Conservation (phyloP, 345 rosid species). For the Turritis glabra region DNA sequence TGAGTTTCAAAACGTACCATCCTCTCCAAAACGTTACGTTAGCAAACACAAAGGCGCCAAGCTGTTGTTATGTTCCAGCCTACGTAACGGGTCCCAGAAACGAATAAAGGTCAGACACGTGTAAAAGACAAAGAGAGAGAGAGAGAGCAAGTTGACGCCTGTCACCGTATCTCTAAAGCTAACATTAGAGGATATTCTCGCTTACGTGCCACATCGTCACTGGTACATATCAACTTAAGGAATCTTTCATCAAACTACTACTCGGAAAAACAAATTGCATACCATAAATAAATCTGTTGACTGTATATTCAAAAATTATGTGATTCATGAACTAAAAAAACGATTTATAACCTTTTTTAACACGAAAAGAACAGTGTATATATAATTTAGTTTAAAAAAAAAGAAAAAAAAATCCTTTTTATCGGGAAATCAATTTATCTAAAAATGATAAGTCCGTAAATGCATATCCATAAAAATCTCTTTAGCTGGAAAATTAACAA, state of each 20-base stretch:
- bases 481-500: background rate
- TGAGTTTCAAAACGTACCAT: too few species aligned
- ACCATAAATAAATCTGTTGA: background rate
- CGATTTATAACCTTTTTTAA: too few species aligned
- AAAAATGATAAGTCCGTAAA: background rate
- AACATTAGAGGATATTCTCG: slow-evolving; percentile 8
- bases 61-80: background rate
- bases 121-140: background rate
- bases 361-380: too few species aligned
- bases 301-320: too few species aligned
- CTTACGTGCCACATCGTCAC: slow-evolving; percentile 18
- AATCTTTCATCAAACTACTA: background rate
- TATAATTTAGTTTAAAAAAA: too few species aligned
- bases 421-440: background rate
- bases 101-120: slow-evolving; percentile 20
- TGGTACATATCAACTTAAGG: background rate
- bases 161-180: slow-evolving; percentile 1
- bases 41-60: too few species aligned
- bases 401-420: too few species aligned
- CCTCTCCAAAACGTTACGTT: background rate
- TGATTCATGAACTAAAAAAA: too few species aligned
- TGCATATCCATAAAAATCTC: background rate
- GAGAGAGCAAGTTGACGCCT: background rate
- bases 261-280: background rate
- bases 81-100: background rate